Conservation (phyloP, 495 filamentous ascomycete genomes). For the Pyronema omphalodes region DNA sequence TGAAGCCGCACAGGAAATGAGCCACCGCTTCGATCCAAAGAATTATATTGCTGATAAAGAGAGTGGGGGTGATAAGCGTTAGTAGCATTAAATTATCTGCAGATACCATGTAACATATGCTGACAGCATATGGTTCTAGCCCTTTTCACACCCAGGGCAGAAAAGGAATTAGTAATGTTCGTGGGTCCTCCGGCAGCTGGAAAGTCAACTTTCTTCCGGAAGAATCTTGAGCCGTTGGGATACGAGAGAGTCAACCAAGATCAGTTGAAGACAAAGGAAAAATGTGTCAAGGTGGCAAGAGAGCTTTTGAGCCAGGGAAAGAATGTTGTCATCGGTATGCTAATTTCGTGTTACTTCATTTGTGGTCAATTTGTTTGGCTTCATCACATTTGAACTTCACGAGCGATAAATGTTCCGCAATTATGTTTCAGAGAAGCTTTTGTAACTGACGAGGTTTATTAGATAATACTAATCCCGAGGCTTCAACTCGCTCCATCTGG, state of each 20-base stretch:
- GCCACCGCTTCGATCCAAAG: constrained; percentile 47
- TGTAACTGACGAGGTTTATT: neutral
- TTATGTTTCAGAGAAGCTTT: neutral
- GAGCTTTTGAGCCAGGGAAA: constrained; percentile 43
- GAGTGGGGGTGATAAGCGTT: neutral
- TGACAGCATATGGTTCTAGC: constrained; percentile 1
- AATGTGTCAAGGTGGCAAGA: constrained; percentile 56
- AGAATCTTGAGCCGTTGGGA: constrained; percentile 53
- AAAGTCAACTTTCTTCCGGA: constrained; percentile 81
- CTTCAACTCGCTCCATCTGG: constrained; percentile 57
- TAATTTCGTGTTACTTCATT: constrained; percentile 3
- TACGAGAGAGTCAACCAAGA: constrained; percentile 88
- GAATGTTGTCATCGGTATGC: constrained; percentile 57
- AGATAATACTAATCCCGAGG: constrained; percentile 90
- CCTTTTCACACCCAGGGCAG: constrained; percentile 42
- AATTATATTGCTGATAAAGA: constrained; percentile 24
- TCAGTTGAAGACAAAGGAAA: constrained; percentile 62
- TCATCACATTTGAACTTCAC: neutral
- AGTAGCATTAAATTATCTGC: neutral
- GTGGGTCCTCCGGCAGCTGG: constrained; percentile 77
- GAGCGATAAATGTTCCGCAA: neutral
- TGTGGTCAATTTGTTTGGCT: neutral
- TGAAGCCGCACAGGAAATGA: constrained; percentile 41
- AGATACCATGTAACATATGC: neutral
- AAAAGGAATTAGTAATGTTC: constrained; percentile 62